Conservation (phyloP, 2,329 filamentous ascomycete species). For the Escovopsis weberi region DNA sequence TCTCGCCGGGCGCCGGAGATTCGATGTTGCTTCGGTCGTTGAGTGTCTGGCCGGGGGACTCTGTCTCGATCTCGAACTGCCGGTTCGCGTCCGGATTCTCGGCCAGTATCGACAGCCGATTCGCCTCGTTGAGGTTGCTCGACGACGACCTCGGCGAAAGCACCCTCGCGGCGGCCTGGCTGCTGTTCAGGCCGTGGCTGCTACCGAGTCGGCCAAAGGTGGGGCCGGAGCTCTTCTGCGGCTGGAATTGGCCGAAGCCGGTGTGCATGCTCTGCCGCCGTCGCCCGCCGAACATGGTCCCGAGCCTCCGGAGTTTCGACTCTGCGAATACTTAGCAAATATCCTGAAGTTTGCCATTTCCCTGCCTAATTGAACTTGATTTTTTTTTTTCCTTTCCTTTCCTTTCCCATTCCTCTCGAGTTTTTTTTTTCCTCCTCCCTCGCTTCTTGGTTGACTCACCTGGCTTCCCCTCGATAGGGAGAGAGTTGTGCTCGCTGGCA, state of each 20-base stretch:
- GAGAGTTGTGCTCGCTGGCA: slow-evolving; percentile 29
- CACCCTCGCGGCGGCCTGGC: slow-evolving; percentile 6
- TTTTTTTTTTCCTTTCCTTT: no score
- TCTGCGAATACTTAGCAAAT: slow-evolving; percentile 17
- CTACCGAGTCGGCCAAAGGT: slow-evolving; percentile 50
- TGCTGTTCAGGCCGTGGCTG: slow-evolving; percentile 37
- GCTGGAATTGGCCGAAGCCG: slow-evolving; percentile 42
- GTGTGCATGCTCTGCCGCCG: slow-evolving; percentile 52
- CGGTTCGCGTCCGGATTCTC: slow-evolving; percentile 36
- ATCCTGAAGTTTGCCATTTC: no score
- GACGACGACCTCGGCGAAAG: slow-evolving; percentile 45
- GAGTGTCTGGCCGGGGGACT: slow-evolving; percentile 5
- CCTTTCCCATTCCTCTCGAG: no score
- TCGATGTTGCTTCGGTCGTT: slow-evolving; percentile 33
- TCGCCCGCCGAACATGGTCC: slow-evolving; percentile 50
- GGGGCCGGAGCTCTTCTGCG: slow-evolving; percentile 31
- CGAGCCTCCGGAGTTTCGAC: slow-evolving; percentile 47
- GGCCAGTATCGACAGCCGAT: slow-evolving; percentile 40
- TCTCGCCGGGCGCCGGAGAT: slow-evolving; percentile 17
- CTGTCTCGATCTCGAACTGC: slow-evolving; percentile 14
- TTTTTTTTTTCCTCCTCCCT: no score
- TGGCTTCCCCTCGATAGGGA: slow-evolving; percentile 22
- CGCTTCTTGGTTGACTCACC: slow-evolving; percentile 10
- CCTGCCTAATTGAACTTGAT: no score
- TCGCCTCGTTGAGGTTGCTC: slow-evolving; percentile 41